These are phyloP conservation scores for Paecilomyces variotii DNA, from an alignment of 2,329 filamentous ascomycete genomes.

Conservation along the genomic window DNA sequence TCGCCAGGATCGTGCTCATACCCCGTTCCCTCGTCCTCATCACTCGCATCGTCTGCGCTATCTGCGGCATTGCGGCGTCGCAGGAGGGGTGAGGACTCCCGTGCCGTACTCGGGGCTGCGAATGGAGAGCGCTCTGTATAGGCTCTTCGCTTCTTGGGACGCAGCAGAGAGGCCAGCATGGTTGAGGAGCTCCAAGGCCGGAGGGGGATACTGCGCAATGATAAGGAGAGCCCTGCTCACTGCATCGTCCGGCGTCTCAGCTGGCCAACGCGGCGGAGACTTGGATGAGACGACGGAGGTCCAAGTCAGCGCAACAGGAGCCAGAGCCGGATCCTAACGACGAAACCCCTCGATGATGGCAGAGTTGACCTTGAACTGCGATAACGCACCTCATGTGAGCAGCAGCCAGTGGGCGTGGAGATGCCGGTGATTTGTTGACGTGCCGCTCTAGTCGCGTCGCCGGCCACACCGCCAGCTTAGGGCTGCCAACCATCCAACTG, in stretches of 20 bases:
- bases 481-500: background rate
- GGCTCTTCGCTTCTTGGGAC: conserved; percentile 19
- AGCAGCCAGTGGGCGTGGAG: background rate
- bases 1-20: conserved; percentile 21
- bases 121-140: conserved; percentile 20
- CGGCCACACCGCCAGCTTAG: background rate
- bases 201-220: background rate
- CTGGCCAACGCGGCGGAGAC: background rate
- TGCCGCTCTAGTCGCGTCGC: background rate
- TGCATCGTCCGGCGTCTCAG: background rate
- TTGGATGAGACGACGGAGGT: background rate
- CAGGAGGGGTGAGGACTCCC: conserved; percentile 14
- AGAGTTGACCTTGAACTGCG: background rate
- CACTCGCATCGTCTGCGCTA: conserved; percentile 19
- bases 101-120: conserved; percentile 18
- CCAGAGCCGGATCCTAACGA: background rate
- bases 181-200: conserved; percentile 1
- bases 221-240: background rate
- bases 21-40: conserved; percentile 31
- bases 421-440: background rate
- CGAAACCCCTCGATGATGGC: background rate
- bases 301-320: background rate
- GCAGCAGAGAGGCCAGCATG: conserved; percentile 26
- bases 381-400: conserved; percentile 3
- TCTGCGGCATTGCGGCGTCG: conserved; percentile 2